Evolutionary conservation across 164 flowering plant species (phyloP), one percentile per base, ranked within the genome.

Genomic region (Stephania yunnanensis): DNA sequence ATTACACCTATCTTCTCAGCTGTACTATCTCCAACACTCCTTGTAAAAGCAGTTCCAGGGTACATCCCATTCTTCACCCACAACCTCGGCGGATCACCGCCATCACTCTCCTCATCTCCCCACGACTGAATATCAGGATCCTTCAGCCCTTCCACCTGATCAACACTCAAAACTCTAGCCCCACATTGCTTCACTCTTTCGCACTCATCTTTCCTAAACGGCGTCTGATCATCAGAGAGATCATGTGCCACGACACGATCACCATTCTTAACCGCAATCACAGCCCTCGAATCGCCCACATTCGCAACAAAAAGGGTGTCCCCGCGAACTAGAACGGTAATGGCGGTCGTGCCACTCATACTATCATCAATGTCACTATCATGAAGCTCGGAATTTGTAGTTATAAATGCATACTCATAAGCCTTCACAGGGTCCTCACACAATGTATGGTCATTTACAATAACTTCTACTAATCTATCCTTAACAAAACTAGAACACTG

Each of bases 221-320:
- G 99, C 1, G 99, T 96, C 77, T 96, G 99, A 74, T 96, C 99
- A 65, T 10, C 10, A 1, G 99, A 96, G 68, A 94, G 79, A 75
- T 90, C 87, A 76, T 90, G 83, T 0, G 98, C 98, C 9, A 89
- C 30, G 69, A 89, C 79, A 50, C 70, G 74, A 79, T 83, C 83
- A 73, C 92, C 97, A 73, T 81, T 84, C 84, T 82, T 84, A 17
- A 88, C 85, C 48, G 89, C 97, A 77, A 94, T 73, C 12, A 94
- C 97, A 3, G 99, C 99, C 73, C 98, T 82, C 0, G 98, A 96
- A 82, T 96, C 99, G 76, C 99, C 99, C 72, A 87, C 99, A 86
- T 94, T 96, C 0, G 97, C 99, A 11, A 96, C 91, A 79, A 77
- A 88, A 73, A 94, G 81, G 15, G 84, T 89, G 75, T 89, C 84